Base-by-base conservation (phyloP, 306 rosid species). In the Quercus robur region DNA sequence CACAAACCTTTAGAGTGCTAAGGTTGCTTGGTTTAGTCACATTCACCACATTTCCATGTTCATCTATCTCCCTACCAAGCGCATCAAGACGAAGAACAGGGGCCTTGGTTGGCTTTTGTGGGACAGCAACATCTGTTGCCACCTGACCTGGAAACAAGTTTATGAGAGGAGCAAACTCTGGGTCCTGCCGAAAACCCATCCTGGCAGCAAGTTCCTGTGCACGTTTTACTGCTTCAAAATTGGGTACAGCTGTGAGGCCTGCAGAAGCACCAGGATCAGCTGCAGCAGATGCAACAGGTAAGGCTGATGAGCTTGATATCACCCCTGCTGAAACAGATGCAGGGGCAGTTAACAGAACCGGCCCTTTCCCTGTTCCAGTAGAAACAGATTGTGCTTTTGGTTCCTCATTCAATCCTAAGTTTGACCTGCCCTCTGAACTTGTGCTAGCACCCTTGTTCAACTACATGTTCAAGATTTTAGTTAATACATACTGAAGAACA, bases 51-150 rank as follows among this genome's bases (percentile, higher is more conserved):
- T 93, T 90, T 81, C 99, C 99, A 69, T 93, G 89, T 86, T 94
- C 99, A 81, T 94, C 97, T 63, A 94, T 86, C 86, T 94, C 99
- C 86, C 99, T 90, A 55, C 99, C 99, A 67, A 87, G 97, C 23
- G 99, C 94, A 85, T 94, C 99, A 78, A 94, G 94, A 54, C 99
- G 97, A 87, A 94, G 99, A 85, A 94, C 97, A 84, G 97, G 99
- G 31, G 89, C 91, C 80, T 93, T 94, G 56, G 89, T 80, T 46
- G 97, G 99, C 86, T 91, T 94, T 90, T 90, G 99, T 4, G 90
- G 84, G 77, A 79, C 58, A 77, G 90, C 73, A 74, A 74, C 80
- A 73, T 94, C 97, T 2, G 94, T 70, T 55, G 82, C 82, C 75
- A 62, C n/a, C 83, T 93, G 97, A 75, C 97, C 95, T 1, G 97